Evolutionary conservation across 2,329 filamentous ascomycete genomes (phyloP).

Genomic region (Neospermospora avenae): DNA sequence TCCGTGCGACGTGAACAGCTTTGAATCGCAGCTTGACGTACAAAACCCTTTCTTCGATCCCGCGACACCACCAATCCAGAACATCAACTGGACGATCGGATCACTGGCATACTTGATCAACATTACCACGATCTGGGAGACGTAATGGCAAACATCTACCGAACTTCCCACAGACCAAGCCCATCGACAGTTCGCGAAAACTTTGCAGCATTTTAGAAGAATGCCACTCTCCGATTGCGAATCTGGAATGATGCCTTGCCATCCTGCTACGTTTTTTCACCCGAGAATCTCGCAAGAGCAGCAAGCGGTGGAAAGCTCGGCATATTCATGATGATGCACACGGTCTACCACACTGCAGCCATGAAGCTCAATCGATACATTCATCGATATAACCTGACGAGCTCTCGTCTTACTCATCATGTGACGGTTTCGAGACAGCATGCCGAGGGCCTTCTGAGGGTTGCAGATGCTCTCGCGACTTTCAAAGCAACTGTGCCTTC

Average conservation of each 20-base stretch:
- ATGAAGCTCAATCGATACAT: constrained; percentile 64
- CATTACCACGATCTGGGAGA: constrained; percentile 64
- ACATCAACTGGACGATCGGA: constrained; percentile 34
- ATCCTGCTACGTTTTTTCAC: constrained; percentile 49
- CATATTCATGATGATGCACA: too few relatives aligned
- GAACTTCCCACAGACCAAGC: constrained; percentile 37
- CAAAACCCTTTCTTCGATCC: constrained; percentile 60
- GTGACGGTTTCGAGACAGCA: constrained; percentile 50
- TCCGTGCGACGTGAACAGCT: constrained; percentile 58
- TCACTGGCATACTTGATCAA: constrained; percentile 58
- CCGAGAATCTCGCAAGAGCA: constrained; percentile 55
- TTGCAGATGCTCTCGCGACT: constrained; percentile 43
- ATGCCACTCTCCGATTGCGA: constrained; percentile 49
- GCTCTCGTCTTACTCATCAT: constrained; percentile 43
- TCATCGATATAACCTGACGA: constrained; percentile 41
- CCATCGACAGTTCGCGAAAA: constrained; percentile 32
- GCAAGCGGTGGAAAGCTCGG: constrained; percentile 50
- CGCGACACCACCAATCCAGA: too few relatives aligned
- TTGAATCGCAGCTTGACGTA: constrained; percentile 56
- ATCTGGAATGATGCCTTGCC: constrained; percentile 60
- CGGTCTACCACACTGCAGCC: constrained; percentile 56
- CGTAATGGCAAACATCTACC: constrained; percentile 57
- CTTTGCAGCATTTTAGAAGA: constrained; percentile 47
- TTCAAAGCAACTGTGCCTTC: constrained; percentile 21
- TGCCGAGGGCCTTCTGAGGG: constrained; percentile 49